Conservation (phyloP, 768 basidiomycete genomes). For the Auricularia heimuer region DNA sequence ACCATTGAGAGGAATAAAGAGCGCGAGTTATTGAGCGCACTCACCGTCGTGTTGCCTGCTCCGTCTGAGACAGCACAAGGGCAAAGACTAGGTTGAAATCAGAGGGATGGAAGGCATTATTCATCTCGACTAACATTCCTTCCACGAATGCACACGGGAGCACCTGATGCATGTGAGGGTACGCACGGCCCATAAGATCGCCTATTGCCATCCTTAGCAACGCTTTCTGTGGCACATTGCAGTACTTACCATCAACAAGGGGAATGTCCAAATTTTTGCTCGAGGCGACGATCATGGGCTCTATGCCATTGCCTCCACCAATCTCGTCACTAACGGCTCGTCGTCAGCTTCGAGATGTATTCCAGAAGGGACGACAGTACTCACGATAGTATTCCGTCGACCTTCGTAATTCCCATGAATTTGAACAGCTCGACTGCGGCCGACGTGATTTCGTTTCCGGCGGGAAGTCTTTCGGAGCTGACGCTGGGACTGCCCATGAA, state of each 20-base stretch:
- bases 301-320: conserved; percentile 32
- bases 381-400: conserved; percentile 15
- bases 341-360: not conserved
- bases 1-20: not conserved
- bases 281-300: conserved; percentile 16
- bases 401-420: conserved; percentile 14
- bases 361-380: conserved; percentile 9
- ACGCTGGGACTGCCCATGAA: conserved; percentile 36
- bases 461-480: conserved; percentile 18
- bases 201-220: conserved; percentile 4
- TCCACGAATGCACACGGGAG: conserved; percentile 10
- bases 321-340: conserved; percentile 24
- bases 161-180: conserved; percentile 17
- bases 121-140: conserved; percentile 11
- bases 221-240: not conserved
- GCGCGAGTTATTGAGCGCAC: not conserved
- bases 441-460: conserved; percentile 10
- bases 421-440: conserved; percentile 13
- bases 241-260: not conserved
- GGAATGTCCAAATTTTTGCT: conserved; percentile 8
- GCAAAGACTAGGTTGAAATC: conserved; percentile 15
- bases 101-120: not conserved
- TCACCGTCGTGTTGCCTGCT: conserved; percentile 26
- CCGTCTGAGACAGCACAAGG: conserved; percentile 29
- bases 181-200: conserved; percentile 35